Evolutionary conservation across 805 yeast genomes (phyloP), one percentile per base, ranked within the genome.

Genomic region (Kuraishia floccosa): DNA sequence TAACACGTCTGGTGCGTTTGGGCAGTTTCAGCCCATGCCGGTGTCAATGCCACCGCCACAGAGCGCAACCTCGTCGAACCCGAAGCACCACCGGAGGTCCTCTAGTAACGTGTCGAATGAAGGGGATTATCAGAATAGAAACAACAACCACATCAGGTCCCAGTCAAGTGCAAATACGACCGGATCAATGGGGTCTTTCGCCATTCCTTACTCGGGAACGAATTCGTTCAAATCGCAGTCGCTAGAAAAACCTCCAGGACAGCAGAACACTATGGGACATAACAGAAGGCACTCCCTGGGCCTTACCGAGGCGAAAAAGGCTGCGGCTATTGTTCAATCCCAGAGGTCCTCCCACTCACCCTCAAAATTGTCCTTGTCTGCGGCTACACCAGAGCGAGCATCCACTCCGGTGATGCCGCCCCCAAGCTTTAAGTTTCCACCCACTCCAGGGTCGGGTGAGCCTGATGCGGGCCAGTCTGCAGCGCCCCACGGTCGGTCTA

Each of bases 221-320:
- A 17, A 18, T 18, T 9, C 24, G 13, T 12, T 17, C 28, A 7
- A 20, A 18, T 5, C n/a, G 16, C n/a, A n/a, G n/a, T n/a, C n/a
- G n/a, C n/a, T n/a, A n/a, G n/a, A n/a, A n/a, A n/a, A n/a, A n/a
- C n/a, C n/a, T n/a, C n/a, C n/a, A n/a, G n/a, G n/a, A n/a, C n/a
- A n/a, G n/a, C n/a, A n/a, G 11, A 50, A 61, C 30, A 60, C 58
- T 11, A 57, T 63, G 37, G 95, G 96, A 22, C 98, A 89, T 50
- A 60, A 66, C 25, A 75, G 98, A 59, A 74, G 98, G 52, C 97
- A 89, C 52, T 86, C 96, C 0, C 60, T 89, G 36, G 96, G 94
- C 2, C 63, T 89, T 35, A 76, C 76, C 32, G 98, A 89, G 56
- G 97, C 97, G 9, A 86, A 83, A 45, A 78, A 78, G 42, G 96